Evolutionary conservation across 2,329 filamentous ascomycete species (phyloP), one percentile per base, ranked within the genome.

Genomic region (Colletotrichum tropicale): DNA sequence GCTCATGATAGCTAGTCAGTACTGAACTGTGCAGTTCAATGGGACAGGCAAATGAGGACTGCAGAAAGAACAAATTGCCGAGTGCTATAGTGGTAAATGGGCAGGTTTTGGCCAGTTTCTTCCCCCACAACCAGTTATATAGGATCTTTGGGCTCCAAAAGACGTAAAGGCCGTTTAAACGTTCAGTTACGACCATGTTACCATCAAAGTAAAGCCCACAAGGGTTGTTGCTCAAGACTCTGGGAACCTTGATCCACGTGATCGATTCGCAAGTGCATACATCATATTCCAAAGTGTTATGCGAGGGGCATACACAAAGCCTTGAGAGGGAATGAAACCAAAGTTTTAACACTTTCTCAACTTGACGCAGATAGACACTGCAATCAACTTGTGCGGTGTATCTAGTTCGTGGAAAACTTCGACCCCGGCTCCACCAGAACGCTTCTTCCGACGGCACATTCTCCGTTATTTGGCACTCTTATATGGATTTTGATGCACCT

Each of bases 1-100:
- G 10, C n/a, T 1, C 43, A 52, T 52, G 10, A 21, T 24, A 52
- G 43, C n/a, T 21, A 8, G 3, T 52, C 2, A 13, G 43, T 21
- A 8, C 6, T 3, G n/a, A 52, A 13, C 12, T 5, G 6, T 0
- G 10, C n/a, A 15, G 10, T 52, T 52, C 43, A 52, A 21, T 8
- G 43, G n/a, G 6, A 0, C 10, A 52, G 12, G 12, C 4, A 13
- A 5, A 21, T 5, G n/a, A 1, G 10, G 43, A 0, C 9, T 10
- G 18, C 9, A 43, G 18, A 12, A 6, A 43, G 18, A 43, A 43
- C 8, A 43, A 10, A 2, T 43, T 18, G 9, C 2, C 18, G 18
- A 43, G 38, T 43, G 5, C 18, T 21, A 13, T 13, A n/a, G 10
- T 52, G n/a, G 5, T 21, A 21, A 13, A 24, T 52, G 12, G 10